Conservation (phyloP, 305 asterid genomes). For the Stenogyne calaminthoides region DNA sequence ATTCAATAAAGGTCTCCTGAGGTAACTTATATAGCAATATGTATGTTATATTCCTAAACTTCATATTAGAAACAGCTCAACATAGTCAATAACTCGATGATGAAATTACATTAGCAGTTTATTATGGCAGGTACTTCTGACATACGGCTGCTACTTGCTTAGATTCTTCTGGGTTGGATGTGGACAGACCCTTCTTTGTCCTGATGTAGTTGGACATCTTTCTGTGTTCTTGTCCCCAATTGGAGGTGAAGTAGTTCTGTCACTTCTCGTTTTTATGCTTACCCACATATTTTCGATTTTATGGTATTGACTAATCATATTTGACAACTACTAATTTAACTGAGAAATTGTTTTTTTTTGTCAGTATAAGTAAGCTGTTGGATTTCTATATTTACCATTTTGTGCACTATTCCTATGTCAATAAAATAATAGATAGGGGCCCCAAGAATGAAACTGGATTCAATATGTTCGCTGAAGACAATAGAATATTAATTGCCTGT, state of each 20-base stretch:
- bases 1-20: constrained; percentile 42
- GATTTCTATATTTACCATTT: neutral
- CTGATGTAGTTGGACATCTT: constrained; percentile 19
- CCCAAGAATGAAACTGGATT: constrained; percentile 4
- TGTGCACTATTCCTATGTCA: constrained; percentile 11
- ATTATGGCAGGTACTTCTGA: constrained; percentile 9
- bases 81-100: neutral
- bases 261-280: constrained; percentile 15
- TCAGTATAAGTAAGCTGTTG: too few species aligned
- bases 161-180: constrained; percentile 6
- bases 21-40: constrained; percentile 32
- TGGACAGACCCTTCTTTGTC: constrained; percentile 12
- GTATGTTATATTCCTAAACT: constrained; percentile 22
- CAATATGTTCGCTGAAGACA: constrained; percentile 8
- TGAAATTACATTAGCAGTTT: constrained; percentile 15
- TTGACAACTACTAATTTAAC: neutral
- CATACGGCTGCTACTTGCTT: constrained; percentile 23
- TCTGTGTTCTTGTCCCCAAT: constrained; percentile 24
- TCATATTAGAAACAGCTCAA: neutral
- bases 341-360: neutral
- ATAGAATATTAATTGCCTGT: neutral
- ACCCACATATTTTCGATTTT: neutral
- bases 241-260: constrained; percentile 30
- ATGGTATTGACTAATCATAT: neutral
- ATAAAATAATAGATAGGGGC: neutral